Evolutionary conservation across 2,329 filamentous ascomycete genomes (phyloP), one percentile per base, ranked within the genome.

Genomic region (Sordariomycetes sp.): DNA sequence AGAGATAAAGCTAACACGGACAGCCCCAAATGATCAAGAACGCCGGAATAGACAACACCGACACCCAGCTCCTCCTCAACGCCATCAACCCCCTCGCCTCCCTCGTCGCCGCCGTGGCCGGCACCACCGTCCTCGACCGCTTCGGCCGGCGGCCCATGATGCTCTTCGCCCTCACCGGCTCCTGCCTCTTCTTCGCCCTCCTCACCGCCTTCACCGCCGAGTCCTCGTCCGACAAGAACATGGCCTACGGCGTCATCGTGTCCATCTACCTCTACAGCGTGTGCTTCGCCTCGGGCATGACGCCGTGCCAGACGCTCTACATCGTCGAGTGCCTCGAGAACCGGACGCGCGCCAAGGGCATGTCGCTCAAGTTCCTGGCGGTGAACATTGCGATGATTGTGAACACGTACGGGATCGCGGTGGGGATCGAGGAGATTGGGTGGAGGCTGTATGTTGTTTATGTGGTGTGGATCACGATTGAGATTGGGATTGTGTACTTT

Each of bases 381-480:
- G 46, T 50, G n/a, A 50, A 50, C 12, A 50, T 50, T 6, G 46
- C 46, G n/a, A 82, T 81, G 75, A 76, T 86, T 63, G 82, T 86
- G 78, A 86, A 86, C 67, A 83, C 79, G 64, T 87, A 87, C 73
- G 80, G 79, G 65, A 72, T 84, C 59, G 83, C 83, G 10, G 86
- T 84, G 78, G 73, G 81, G 55, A 75, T 78, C 58, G 71, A 86
- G 51, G 79, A 79, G 22, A 71, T 76, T 57, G 78, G 85, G 69
- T 86, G 82, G 80, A 78, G 85, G 69, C 80, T 87, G 59, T 86
- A 83, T 76, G 74, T 85, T 52, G 83, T 85, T 71, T 87, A 86
- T 70, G 82, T 81, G 24, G 68, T 82, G 58, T 86, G 83, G 83
- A 79, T 86, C 66, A 72, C 78, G 53, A 68, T 78, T 65, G 81